Percentiles rank a stretch among this genome's conserved stretches.
These are phyloP conservation scores for Exobasidium cylindrosporum DNA, from an alignment of 1,284 basidiomycete species.

Conservation along the genomic window DNA sequence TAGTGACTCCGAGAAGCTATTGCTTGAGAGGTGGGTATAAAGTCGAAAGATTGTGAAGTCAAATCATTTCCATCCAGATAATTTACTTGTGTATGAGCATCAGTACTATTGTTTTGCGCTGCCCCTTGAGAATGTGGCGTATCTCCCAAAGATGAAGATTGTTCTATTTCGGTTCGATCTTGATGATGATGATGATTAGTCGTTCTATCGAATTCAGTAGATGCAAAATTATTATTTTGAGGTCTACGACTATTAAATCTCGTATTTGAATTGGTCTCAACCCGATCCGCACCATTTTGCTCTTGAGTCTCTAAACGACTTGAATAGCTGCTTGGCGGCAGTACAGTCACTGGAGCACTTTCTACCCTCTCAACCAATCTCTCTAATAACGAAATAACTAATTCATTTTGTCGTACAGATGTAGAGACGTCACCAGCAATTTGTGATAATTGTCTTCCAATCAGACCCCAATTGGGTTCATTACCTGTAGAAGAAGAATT, in stretches of 20 bases:
- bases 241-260: not conserved
- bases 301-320: not conserved
- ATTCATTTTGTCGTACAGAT: slow-evolving; percentile 11
- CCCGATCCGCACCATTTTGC: not conserved
- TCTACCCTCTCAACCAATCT: slow-evolving; percentile 5
- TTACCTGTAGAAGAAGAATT: not conserved
- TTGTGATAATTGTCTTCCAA: not conserved
- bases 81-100: too few relatives aligned
- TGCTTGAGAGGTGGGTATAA: not conserved
- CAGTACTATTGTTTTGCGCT: too few relatives aligned
- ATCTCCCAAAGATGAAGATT: too few relatives aligned
- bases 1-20: not conserved
- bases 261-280: not conserved
- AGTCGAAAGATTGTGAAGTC: not conserved
- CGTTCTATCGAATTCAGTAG: too few relatives aligned
- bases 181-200: not conserved
- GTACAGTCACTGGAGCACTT: not conserved
- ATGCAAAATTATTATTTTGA: too few relatives aligned
- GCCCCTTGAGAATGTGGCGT: too few relatives aligned
- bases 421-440: slow-evolving; percentile 9
- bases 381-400: slow-evolving; percentile 7
- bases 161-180: too few relatives aligned
- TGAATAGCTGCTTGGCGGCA: not conserved
- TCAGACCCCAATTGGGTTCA: not conserved
- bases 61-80: not conserved